Evolutionary conservation across 768 basidiomycete species (phyloP), one percentile per base, ranked within the genome.

Genomic region (Leucosporidium creatinivorum): DNA sequence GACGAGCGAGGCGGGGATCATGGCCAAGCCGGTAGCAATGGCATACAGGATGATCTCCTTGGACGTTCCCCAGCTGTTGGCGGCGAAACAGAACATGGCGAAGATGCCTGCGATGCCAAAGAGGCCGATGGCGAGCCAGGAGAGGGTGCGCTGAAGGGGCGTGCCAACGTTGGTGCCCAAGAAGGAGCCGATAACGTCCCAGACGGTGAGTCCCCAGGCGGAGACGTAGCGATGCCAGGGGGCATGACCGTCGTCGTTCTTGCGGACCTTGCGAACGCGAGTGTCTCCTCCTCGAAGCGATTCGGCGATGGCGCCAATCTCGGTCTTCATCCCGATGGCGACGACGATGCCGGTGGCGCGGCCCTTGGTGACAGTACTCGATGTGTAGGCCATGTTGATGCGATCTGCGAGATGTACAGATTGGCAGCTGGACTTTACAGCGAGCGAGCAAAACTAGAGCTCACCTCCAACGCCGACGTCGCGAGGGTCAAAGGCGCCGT

Each of bases 361-460:
- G 51, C 81, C 81, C 73, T 81, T 81, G 66, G 80, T 80, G 48
- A 82, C 78, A 58, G 79, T 79, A 25, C 78, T 75, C 26, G 79
- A 79, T 8, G 79, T 77, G 73, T 80, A 82, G 30, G 80, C 74
- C 69, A 77, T 73, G 49, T 69, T 75, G 63, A 73, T 69, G 28
- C 75, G 73, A 58, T 75, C 73, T 57, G 63, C 26, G 6, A 15
- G 25, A 28, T 7, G 10, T 3, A 1, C 13, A 12, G 13, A 25
- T 23, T 8, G 4, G 5, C 19, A 21, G 23, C 25, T n/a, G 23
- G 6, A 28, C 44, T 3, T n/a, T 57, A 6, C n/a, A 23, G 28
- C 0, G 2, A 3, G 23, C 50, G 33, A 33, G 58, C 13, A 6
- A 33, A 21, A 56, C 28, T 2, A 7, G 26, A n/a, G 12, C 68